A percentile compares a stretch with the other conserved stretches of the same genome.
Evolutionary conservation across 75 land plant genomes (phyloP).

Genomic region (Cupressus sempervirens): DNA sequence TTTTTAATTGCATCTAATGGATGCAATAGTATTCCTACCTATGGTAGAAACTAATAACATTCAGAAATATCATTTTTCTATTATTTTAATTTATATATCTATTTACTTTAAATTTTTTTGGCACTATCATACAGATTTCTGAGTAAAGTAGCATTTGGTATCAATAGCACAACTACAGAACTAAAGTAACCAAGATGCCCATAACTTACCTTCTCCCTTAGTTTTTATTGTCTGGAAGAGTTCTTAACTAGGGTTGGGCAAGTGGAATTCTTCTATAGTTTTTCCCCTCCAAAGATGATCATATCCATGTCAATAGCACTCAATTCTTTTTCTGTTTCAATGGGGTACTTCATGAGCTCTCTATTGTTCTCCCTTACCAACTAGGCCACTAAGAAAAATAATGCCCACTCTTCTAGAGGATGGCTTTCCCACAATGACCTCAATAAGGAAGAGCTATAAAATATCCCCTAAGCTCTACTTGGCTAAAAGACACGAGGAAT

Average conservation of each 20-base stretch:
- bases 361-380: slow-evolving; percentile 16
- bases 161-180: slow-evolving; percentile 19
- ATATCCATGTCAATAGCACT: slow-evolving; percentile 23
- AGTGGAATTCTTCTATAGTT: slow-evolving; percentile 25
- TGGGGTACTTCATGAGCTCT: slow-evolving; percentile 29
- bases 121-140: slow-evolving; percentile 20
- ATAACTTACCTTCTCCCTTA: slow-evolving; percentile 25
- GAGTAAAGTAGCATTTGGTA: slow-evolving; percentile 22
- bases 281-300: slow-evolving; percentile 22
- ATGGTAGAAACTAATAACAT: too few relatives aligned
- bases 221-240: slow-evolving; percentile 25
- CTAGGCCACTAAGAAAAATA: neutral
- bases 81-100: too few relatives aligned
- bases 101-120: too few relatives aligned
- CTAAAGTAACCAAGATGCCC: neutral
- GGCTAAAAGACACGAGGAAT: too few relatives aligned
- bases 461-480: too few relatives aligned
- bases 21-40: too few relatives aligned
- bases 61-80: too few relatives aligned
- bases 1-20: too few relatives aligned
- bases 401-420: slow-evolving; percentile 13
- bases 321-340: slow-evolving; percentile 8
- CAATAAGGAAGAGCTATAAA: too few relatives aligned
- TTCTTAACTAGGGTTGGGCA: slow-evolving; percentile 19
- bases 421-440: slow-evolving; percentile 42